Base-by-base conservation (phyloP, 768 basidiomycete species). In the Tulasnella sp. region DNA sequence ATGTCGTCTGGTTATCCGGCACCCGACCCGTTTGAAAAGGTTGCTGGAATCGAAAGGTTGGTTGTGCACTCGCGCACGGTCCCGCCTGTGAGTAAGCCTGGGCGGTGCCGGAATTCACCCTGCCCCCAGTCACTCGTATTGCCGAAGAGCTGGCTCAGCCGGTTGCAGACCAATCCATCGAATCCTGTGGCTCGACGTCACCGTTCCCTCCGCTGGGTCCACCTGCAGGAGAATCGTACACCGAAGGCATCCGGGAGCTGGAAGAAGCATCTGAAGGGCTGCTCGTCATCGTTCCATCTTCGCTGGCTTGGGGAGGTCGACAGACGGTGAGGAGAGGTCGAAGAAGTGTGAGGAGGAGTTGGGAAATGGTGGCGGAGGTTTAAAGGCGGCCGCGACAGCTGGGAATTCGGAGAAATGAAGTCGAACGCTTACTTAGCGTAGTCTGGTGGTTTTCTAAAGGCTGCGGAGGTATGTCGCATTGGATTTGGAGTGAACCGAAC, bases 171-270 rank as follows among this genome's bases (percentile, higher is more conserved):
- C 77, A 78, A 34, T 78, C 77, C 77, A 78, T 78, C 11, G 42
- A 12, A 11, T 80, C 50, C 41, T 80, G 69, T 11, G 44, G 42
- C 22, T 54, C 2, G 12, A 18, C 44, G n/a, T 0, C 31, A 20
- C 48, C 11, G 24, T 60, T 48, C 41, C 22, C 77, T 28, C 42
- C 28, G 28, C 77, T 46, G 6, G 77, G 34, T 22, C 72, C 54
- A 46, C 92, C 80, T 86, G 81, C 64, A 85, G 88, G 6, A 9
- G 79, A 75, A 73, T 88, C 88, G 77, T 96, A 93, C 22, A 96
- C 96, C 46, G 95, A 96, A n/a, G 96, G 96, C 7, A 96, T 97
- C 48, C 92, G 92, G n/a, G 96, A 97, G 84, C 93, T 94, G 11
- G 94, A 95, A 7, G 94, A 95, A 1, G 90, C 92, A 81, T 92